Evolutionary conservation across 495 filamentous ascomycete genomes (phyloP), one percentile per base, ranked within the genome.

Genomic region (Barbatosphaeria neglecta): DNA sequence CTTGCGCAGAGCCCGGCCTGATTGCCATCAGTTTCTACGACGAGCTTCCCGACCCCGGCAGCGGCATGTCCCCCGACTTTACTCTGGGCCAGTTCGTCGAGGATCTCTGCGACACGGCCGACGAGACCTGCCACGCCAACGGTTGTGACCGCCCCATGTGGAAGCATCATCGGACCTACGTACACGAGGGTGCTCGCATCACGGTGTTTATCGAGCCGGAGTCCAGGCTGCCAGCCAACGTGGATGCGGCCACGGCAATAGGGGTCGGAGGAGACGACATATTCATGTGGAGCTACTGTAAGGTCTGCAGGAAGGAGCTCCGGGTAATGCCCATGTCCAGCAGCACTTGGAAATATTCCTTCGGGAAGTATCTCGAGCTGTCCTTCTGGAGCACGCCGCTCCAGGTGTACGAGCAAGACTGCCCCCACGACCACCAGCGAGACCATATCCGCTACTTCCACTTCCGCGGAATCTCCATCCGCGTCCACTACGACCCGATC

Each of bases 231-330:
- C 58, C 64, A 38, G 56, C 63, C 16, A 52, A 56, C 44, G 78
- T 88, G 42, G 54, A 55, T 42, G 78, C 88, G 43, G 52, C 62
- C 39, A 8, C 63, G 35, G 56, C 20, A 22, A 41, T 11, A 22
- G 10, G 4, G 22, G n/a, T n/a, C n/a, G n/a, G 24, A 23, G 39
- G 24, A 15, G 39, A 90, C 44, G 84, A 80, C 8, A 90, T 99
- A 41, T 72, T 89, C 55, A 97, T 99, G 92, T 99, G 93, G 93
- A 95, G 87, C 50, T 84, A 80, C 48, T 99, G 93, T 68, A 92
- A 92, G 52, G 72, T 86, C 16, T 97, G 93, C 57, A 81, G 83
- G 23, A 84, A 85, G 47, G 89, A 96, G 60, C 95, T 90, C 2
- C 84, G 86, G 35, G 79, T 90, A 33, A 83, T 86, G 50, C 85